phyloP scores from a whole-genome alignment of 1,284 basidiomycete genomes.

The Ganoderma leucocontextum region DNA sequence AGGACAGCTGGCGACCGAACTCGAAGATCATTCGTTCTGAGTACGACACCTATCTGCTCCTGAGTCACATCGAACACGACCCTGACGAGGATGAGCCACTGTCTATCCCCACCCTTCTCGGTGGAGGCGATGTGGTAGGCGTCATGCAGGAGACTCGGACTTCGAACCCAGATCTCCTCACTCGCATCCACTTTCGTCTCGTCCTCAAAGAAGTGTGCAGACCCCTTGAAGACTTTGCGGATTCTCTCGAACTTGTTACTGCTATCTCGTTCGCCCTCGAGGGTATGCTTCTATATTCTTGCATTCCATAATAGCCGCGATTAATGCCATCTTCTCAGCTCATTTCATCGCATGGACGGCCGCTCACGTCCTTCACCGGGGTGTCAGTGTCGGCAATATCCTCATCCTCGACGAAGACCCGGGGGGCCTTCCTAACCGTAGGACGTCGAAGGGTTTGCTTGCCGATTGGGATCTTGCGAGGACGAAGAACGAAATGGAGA shows the following conservation, averaged over 20 bases:
- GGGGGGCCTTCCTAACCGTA: background rate
- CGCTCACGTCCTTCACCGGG: conserved; percentile 19
- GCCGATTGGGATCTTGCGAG: conserved; percentile 25
- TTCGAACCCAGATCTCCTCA: background rate
- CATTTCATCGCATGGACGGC: conserved; percentile 15
- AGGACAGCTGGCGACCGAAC: conserved; percentile 14
- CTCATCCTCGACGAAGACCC: conserved; percentile 1
- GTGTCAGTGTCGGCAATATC: conserved; percentile 24
- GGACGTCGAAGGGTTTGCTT: background rate
- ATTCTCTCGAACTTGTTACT: background rate
- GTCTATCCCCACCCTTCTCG: background rate
- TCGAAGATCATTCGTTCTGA: background rate
- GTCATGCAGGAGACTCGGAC: background rate
- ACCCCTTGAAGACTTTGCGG: conserved; percentile 1
- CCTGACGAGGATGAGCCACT: too few relatives aligned
- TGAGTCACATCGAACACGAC: too few relatives aligned
- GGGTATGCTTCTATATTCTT: background rate
- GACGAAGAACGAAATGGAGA: background rate
- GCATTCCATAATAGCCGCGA: background rate
- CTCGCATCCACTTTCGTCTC: background rate
- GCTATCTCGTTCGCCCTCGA: background rate
- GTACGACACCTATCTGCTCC: conserved; percentile 1
- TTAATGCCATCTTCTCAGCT: conserved; percentile 1
- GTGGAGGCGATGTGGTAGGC: background rate
- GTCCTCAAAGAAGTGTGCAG: conserved; percentile 1